Evolutionary conservation across 176 grass and related monocot genomes (phyloP).

Genomic region (Triticum monococcum): DNA sequence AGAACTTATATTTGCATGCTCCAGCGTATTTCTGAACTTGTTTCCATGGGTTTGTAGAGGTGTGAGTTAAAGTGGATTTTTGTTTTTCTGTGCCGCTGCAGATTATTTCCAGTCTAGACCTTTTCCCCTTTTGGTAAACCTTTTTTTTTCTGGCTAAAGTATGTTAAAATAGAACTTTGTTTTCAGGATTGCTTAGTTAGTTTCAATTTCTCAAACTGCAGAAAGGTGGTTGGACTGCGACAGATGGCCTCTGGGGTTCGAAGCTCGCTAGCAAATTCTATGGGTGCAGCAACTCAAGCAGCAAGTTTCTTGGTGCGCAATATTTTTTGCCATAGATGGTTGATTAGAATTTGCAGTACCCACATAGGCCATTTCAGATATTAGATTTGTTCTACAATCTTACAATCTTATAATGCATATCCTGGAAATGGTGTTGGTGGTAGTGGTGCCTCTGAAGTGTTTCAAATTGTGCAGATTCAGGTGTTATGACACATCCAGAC

Average conservation of each 20-base stretch:
- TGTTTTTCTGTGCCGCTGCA: not conserved
- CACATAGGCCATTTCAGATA: slow-evolving; percentile 22
- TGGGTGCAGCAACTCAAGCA: slow-evolving; percentile 86
- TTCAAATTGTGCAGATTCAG: slow-evolving; percentile 64
- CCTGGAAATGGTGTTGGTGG: not conserved
- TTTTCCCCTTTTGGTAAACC: not conserved
- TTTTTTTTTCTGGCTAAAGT: not conserved
- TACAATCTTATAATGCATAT: slow-evolving; percentile 1
- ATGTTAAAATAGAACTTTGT: not conserved
- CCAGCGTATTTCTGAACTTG: not conserved
- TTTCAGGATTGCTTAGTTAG: not conserved
- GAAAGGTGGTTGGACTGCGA: slow-evolving; percentile 36
- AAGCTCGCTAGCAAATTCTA: slow-evolving; percentile 68
- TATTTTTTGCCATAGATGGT: slow-evolving; percentile 22
- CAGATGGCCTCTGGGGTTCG: slow-evolving; percentile 73
- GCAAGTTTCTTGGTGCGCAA: slow-evolving; percentile 66
- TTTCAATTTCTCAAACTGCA: slow-evolving; percentile 51
- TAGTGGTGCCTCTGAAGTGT: slow-evolving; percentile 14
- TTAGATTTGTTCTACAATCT: not conserved
- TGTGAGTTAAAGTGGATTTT: slow-evolving; percentile 13
- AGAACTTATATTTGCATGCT: not conserved
- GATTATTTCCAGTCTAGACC: not conserved
- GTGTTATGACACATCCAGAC: slow-evolving; percentile 53
- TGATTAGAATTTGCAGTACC: slow-evolving; percentile 3
- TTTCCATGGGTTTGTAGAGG: not conserved